Conservation (phyloP, 768 basidiomycete genomes). For the Mrakia hoshinonis region DNA sequence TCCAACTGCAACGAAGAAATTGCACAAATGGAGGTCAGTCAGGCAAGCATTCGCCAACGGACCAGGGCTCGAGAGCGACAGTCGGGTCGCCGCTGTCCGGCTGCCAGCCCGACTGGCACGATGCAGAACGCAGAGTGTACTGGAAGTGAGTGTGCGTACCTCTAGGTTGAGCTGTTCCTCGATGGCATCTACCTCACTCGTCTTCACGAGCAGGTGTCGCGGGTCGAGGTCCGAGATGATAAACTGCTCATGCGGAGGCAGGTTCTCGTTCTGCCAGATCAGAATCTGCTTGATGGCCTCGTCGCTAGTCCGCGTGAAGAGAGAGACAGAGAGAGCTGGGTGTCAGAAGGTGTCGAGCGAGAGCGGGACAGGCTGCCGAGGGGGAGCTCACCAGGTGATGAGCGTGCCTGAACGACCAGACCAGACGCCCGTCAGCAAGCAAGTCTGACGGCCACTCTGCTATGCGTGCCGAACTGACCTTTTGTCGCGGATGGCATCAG, state of each 20-base stretch:
- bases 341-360: no score
- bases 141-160: background rate
- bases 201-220: conserved; percentile 27
- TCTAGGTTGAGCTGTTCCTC: conserved; percentile 18
- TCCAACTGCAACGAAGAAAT: background rate
- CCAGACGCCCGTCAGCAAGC: background rate
- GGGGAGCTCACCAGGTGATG: conserved; percentile 13
- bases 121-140: background rate
- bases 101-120: background rate
- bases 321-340: background rate
- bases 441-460: background rate
- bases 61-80: no score
- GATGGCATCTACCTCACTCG: conserved; percentile 9
- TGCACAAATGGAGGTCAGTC: background rate
- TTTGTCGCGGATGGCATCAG: background rate
- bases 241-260: conserved; percentile 19
- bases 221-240: conserved; percentile 28
- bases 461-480: background rate
- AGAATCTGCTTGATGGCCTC: conserved; percentile 27
- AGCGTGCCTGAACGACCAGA: conserved; percentile 6
- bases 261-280: conserved; percentile 23
- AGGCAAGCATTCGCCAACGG: no score
- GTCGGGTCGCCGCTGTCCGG: background rate
- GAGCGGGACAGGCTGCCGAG: background rate
- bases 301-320: conserved; percentile 13